phyloP scores from a whole-genome alignment of 1,284 basidiomycete genomes.

The Irpex rosettiformis region DNA sequence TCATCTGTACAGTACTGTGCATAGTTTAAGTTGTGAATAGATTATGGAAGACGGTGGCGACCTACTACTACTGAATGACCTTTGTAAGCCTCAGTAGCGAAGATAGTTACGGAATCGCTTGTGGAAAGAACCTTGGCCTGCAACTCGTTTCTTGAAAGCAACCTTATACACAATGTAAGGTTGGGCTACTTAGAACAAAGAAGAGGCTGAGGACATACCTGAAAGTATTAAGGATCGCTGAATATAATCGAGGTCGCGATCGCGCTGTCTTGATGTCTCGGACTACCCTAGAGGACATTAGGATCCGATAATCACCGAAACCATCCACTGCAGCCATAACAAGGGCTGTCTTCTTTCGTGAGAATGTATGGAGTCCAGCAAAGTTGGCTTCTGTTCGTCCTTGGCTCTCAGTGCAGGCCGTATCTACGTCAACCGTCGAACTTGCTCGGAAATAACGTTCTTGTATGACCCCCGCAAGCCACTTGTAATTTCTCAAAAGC shows the following conservation, averaged over 20 bases:
- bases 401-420: background rate
- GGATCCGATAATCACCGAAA: background rate
- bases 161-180: background rate
- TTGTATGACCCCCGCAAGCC: background rate
- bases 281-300: slow-evolving; percentile 4
- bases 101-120: background rate
- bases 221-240: background rate
- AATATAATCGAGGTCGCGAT: slow-evolving; percentile 1
- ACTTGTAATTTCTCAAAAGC: background rate
- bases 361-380: background rate
- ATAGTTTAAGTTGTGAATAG: background rate
- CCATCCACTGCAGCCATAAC: background rate
- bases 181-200: background rate
- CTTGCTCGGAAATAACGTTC: background rate
- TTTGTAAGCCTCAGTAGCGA: background rate
- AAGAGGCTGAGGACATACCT: background rate
- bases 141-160: background rate
- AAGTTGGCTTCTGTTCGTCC: background rate
- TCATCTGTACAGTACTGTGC: background rate
- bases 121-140: background rate
- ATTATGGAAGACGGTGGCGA: background rate
- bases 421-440: background rate
- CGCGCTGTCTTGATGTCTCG: background rate
- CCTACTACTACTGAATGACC: background rate
- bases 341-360: slow-evolving; percentile 4